These are phyloP conservation scores for Alternaria ethzedia DNA, from an alignment of 2,329 filamentous ascomycete genomes.

Conservation along the genomic window DNA sequence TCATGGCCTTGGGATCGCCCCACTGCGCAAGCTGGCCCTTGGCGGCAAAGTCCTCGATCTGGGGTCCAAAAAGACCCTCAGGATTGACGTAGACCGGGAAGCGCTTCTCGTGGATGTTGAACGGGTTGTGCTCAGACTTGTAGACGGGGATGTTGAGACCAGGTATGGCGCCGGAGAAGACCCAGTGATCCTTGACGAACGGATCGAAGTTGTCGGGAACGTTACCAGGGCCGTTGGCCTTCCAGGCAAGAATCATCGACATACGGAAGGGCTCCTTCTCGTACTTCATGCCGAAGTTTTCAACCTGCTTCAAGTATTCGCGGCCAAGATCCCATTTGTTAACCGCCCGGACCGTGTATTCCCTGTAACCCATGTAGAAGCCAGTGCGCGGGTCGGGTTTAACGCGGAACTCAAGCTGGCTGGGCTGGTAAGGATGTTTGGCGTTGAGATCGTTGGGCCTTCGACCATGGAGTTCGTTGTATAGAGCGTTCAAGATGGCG, in stretches of 20 bases:
- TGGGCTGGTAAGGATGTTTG: neutral
- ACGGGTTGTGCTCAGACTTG: neutral
- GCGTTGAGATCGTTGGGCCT: neutral
- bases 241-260: neutral
- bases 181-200: neutral
- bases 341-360: neutral
- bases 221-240: neutral
- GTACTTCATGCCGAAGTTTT: neutral
- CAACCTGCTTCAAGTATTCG: neutral
- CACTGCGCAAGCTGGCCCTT: neutral
- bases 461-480: neutral
- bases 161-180: neutral
- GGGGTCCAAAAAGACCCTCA: neutral
- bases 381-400: neutral
- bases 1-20: neutral
- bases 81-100: neutral
- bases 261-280: neutral
- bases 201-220: neutral
- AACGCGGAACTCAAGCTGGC: neutral
- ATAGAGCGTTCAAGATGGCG: neutral
- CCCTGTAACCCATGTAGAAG: neutral
- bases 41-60: constrained; percentile 7
- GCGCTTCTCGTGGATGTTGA: neutral
- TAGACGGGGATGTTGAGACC: neutral
- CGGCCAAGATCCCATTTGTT: neutral